A percentile compares a stretch with the other conserved stretches of the same genome.
Evolutionary conservation across 768 basidiomycete species (phyloP).

Genomic region (Mycena galopus): DNA sequence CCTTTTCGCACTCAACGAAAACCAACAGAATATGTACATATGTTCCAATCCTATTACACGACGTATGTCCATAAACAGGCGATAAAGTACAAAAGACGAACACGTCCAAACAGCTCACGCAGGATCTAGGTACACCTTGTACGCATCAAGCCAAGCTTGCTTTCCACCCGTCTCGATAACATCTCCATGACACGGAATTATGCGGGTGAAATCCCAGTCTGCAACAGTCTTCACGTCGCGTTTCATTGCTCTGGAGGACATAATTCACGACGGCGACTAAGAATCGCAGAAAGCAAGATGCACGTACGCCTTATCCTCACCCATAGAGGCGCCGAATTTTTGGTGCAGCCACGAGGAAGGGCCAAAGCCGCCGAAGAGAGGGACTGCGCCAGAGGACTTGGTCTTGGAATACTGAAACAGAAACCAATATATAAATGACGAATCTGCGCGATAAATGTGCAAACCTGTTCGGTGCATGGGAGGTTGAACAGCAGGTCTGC

Average conservation of each 20-base stretch:
- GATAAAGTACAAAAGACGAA: neutral
- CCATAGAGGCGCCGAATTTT: constrained; percentile 36
- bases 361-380: constrained; percentile 43
- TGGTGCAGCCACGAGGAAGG: constrained; percentile 52
- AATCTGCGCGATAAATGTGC: neutral
- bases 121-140: constrained; percentile 39
- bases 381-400: constrained; percentile 41
- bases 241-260: constrained; percentile 62
- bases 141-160: constrained; percentile 52
- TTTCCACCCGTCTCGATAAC: constrained; percentile 65
- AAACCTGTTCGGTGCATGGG: constrained; percentile 81
- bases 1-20: too few relatives aligned
- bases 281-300: neutral
- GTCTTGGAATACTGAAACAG: constrained; percentile 57
- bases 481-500: constrained; percentile 91
- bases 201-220: constrained; percentile 80
- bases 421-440: neutral
- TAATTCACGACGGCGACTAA: neutral
- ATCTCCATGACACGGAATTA: constrained; percentile 82
- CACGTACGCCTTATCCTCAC: constrained; percentile 57
- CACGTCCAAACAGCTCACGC: neutral
- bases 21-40: neutral
- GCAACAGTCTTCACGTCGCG: constrained; percentile 74
- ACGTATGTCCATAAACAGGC: too few relatives aligned
- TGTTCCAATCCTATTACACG: neutral